A percentile compares a stretch with the other conserved stretches of the same genome.
These are phyloP conservation scores for Microsporum audouinii DNA, from an alignment of 2,329 filamentous ascomycete species.

Conservation along the genomic window DNA sequence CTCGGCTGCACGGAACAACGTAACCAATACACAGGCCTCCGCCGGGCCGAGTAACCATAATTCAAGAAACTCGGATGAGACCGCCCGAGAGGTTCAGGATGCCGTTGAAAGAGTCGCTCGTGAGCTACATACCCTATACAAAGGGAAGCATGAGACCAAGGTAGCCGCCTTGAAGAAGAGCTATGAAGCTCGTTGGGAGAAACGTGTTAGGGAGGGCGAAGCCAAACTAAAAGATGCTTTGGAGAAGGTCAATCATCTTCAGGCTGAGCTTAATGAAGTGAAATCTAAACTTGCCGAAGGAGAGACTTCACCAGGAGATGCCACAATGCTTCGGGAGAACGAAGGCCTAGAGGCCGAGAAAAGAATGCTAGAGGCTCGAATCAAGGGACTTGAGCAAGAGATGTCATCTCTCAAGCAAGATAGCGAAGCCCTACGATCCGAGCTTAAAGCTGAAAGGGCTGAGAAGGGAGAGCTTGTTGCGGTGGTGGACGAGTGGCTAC, in stretches of 20 bases:
- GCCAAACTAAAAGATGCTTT: slow-evolving; percentile 54
- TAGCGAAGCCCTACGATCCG: slow-evolving; percentile 51
- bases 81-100: slow-evolving; percentile 61
- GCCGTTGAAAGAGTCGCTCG: slow-evolving; percentile 85
- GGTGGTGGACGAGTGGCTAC: slow-evolving; percentile 36
- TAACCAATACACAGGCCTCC: slow-evolving; percentile 16
- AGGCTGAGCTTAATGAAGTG: slow-evolving; percentile 52
- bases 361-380: slow-evolving; percentile 59
- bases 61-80: slow-evolving; percentile 35
- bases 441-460: slow-evolving; percentile 42
- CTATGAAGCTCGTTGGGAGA: slow-evolving; percentile 80
- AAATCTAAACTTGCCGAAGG: slow-evolving; percentile 44
- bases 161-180: slow-evolving; percentile 73
- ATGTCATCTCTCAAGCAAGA: slow-evolving; percentile 58
- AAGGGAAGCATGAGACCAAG: slow-evolving; percentile 94
- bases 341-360: slow-evolving; percentile 57
- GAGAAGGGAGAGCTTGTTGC: slow-evolving; percentile 40
- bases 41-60: slow-evolving; percentile 24
- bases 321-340: slow-evolving; percentile 36
- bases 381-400: slow-evolving; percentile 64
- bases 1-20: slow-evolving; percentile 30
- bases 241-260: slow-evolving; percentile 64
- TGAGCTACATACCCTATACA: slow-evolving; percentile 86
- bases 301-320: slow-evolving; percentile 29
- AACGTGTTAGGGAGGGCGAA: slow-evolving; percentile 72